These are phyloP conservation scores for Vinca major DNA, from an alignment of 305 asterid species.

Conservation along the genomic window DNA sequence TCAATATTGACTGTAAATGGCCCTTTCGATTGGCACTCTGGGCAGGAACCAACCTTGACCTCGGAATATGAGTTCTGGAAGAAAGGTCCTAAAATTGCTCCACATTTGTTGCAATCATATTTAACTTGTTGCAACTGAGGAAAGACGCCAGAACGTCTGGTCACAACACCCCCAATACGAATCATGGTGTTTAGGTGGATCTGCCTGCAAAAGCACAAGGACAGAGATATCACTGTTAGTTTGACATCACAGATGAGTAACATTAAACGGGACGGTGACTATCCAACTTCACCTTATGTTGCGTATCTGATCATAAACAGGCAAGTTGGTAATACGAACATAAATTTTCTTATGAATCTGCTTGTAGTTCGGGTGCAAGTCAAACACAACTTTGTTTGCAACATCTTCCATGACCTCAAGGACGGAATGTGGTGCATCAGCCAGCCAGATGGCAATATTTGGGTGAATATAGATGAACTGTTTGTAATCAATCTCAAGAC, in stretches of 20 bases:
- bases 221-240: conserved; percentile 2
- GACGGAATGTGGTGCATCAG: conserved; percentile 93
- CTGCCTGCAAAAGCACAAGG: conserved; percentile 50
- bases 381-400: conserved; percentile 74
- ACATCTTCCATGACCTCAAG: conserved; percentile 99
- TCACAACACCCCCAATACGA: conserved; percentile 95
- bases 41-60: conserved; percentile 96
- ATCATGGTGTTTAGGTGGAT: conserved; percentile 94
- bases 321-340: conserved; percentile 81
- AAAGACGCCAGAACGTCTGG: conserved; percentile 93
- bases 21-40: conserved; percentile 92
- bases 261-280: conserved; percentile 7
- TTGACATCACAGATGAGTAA: not conserved
- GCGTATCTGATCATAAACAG: conserved; percentile 94
- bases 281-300: conserved; percentile 54
- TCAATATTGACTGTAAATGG: conserved; percentile 91
- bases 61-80: conserved; percentile 96
- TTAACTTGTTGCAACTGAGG: conserved; percentile 95
- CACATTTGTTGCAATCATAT: conserved; percentile 85
- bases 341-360: conserved; percentile 79
- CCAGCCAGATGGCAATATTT: conserved; percentile 98
- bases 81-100: conserved; percentile 84
- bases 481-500: conserved; percentile 88
- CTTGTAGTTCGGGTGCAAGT: conserved; percentile 77
- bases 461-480: conserved; percentile 78